Base-by-base conservation (phyloP, 2,329 filamentous ascomycete genomes). In the Penicillium sp. region DNA sequence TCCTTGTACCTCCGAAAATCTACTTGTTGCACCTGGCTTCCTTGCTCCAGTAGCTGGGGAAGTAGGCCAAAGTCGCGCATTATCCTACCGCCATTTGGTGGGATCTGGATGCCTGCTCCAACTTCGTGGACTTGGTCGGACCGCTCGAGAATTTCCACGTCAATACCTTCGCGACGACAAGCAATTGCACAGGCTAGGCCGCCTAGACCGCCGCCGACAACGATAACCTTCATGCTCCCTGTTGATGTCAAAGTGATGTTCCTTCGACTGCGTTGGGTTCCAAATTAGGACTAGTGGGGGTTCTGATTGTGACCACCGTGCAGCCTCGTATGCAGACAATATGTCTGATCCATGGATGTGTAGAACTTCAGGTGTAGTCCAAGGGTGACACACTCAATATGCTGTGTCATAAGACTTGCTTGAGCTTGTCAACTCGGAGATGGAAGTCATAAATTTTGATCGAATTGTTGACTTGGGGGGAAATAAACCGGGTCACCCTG, bases 171-270 rank as follows among this genome's bases (percentile, higher is more conserved):
- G 13, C 53, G 56, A 4, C 63, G 57, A 56, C 65, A 66, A 7
- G 63, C 60, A 23, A 68, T 65, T 10, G 66, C 62, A 41, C 65
- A 68, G 2, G 61, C 47, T 2, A 65, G 58, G 1, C 63, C 63
- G 4, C 62, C 63, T n/a, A 65, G 50, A 3, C 63, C 63, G 1
- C 57, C 60, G 4, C 63, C 63, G 18, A 64, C 47, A 32, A 65
- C 59, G 0, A 72, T 94, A 50, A 91, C 90, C 1, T 96, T 95
- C 70, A 92, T 50, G 29, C 29, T 45, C 5, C 18, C 8, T 9
- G 42, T 34, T 34, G 42, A n/a, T 46, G 44, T 34, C 44, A 46
- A 34, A n/a, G 44, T 46, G 44, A 34, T 34, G 44, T 46, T 34
- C 44, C 18, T 8, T 2, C 29, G 18, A 16, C 18, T 45, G 42